Base-by-base conservation (phyloP, 2,329 filamentous ascomycete genomes). In the Cyphellophora attinorum region DNA sequence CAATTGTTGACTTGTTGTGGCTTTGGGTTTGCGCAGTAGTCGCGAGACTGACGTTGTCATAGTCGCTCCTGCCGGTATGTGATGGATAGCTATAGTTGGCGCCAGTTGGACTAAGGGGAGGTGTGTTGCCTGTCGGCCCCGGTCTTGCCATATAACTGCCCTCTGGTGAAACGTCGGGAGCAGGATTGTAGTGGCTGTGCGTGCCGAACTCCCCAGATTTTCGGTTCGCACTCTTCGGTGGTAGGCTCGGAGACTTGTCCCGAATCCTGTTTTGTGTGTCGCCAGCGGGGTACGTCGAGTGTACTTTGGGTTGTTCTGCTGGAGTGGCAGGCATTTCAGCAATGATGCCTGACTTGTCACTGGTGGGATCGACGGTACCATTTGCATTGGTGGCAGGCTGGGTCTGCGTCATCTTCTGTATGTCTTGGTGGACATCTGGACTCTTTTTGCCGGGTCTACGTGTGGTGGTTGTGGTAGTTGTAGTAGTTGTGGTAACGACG, bases 401-500 rank as follows among this genome's bases (percentile, higher is more conserved):
- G 16, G 21, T 17, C 14, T 37, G 29, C 21, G 21, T 25, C 8
- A n/a, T 34, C 19, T 40, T 39, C 33, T 44, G 43, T 6, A 48
- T 37, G 31, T 48, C 45, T 37, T 40, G 37, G 19, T 16, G 19
- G 8, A 35, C 37, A 19, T 39, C 37, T 38, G 23, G 32, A 34
- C 21, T n/a, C 25, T 39, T 40, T 32, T 39, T 40, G 10, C 44
- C 44, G 6, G 41, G 41, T 32, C 30, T 38, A 31, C 27, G 42
- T 5, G 46, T 48, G 12, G 46, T 48, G 4, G 46, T 48, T 5
- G 46, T 48, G 12, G 46, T 48, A 2, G 46, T 48, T 2, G 46
- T 48, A 1, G 46, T 48, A 3, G 46, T 48, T 6, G 46, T 48
- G 6, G 40, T 43, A 27, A 48, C 46, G 5, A 46, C 42, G 8